Evolutionary conservation across 1,284 basidiomycete species (phyloP).

Genomic region (Ustilago trichophora): DNA sequence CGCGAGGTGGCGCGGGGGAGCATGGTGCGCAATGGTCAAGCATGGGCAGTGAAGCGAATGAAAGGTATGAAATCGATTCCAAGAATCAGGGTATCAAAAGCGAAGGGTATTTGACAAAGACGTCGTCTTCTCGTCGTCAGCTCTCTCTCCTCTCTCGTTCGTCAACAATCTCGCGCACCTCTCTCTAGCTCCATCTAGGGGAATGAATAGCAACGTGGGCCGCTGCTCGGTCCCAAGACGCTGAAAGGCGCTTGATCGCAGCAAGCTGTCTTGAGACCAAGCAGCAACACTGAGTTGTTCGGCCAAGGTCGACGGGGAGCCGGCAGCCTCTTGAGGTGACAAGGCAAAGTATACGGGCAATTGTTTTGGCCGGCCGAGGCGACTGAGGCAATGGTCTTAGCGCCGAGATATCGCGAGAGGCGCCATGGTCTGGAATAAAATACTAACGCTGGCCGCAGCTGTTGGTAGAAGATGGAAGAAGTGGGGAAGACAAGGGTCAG

Average conservation of each 20-base stretch:
- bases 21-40: too few relatives aligned
- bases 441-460: conserved; percentile 59
- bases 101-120: conserved; percentile 44
- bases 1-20: too few relatives aligned
- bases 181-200: too few relatives aligned
- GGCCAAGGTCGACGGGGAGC: too few relatives aligned
- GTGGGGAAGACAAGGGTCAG: neutral
- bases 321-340: too few relatives aligned
- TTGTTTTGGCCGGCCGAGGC: too few relatives aligned
- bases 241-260: too few relatives aligned
- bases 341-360: too few relatives aligned
- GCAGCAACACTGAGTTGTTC: too few relatives aligned
- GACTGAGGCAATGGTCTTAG: neutral
- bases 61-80: neutral
- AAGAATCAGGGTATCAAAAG: conserved; percentile 45
- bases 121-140: conserved; percentile 51
- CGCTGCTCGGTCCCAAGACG: conserved; percentile 2
- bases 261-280: conserved; percentile 1
- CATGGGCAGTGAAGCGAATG: neutral
- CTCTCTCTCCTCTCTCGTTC: conserved; percentile 38
- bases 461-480: conserved; percentile 6
- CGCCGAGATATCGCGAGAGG: conserved; percentile 1
- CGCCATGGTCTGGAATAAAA: conserved; percentile 7
- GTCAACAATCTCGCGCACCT: conserved; percentile 26
- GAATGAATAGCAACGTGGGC: too few relatives aligned